phyloP scores from a whole-genome alignment of 1,284 basidiomycete species.

The Calocybe gambosa region DNA sequence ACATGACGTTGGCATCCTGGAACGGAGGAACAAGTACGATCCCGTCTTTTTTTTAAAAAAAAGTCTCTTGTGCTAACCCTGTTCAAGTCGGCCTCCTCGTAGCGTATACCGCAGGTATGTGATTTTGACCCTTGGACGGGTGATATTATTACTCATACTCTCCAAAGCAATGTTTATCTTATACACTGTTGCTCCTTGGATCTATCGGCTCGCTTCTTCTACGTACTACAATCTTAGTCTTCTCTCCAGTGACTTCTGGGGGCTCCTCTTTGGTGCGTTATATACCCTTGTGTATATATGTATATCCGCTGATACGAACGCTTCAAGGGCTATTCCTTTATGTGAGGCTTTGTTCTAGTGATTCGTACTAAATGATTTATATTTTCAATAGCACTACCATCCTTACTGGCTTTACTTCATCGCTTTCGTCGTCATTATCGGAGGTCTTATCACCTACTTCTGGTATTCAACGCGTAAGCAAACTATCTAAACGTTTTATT shows the following conservation, averaged over 20 bases:
- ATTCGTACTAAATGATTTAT: constrained; percentile 1
- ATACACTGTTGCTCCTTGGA: constrained; percentile 78
- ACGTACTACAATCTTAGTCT: constrained; percentile 80
- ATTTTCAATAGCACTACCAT: constrained; percentile 51
- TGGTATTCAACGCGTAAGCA: constrained; percentile 73
- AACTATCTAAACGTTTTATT: neutral
- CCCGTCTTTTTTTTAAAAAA: neutral
- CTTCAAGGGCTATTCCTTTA: constrained; percentile 58
- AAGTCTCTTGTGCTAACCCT: no score
- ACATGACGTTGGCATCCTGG: constrained; percentile 64
- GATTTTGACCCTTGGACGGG: neutral
- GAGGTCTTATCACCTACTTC: constrained; percentile 77
- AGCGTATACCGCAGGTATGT: constrained; percentile 60
- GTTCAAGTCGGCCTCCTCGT: constrained; percentile 61
- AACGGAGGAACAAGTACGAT: constrained; percentile 57
- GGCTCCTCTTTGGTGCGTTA: constrained; percentile 68
- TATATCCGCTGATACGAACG: constrained; percentile 3
- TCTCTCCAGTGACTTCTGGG: constrained; percentile 81
- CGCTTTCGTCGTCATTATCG: constrained; percentile 61
- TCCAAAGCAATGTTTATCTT: constrained; percentile 68
- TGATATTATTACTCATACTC: neutral
- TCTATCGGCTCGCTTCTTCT: constrained; percentile 79
- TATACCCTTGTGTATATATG: constrained; percentile 4
- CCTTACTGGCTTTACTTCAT: constrained; percentile 84
- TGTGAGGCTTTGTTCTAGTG: constrained; percentile 31